Evolutionary conservation across 306 rosid species (phyloP), one percentile per base, ranked within the genome.

Genomic region (Purshia tridentata): DNA sequence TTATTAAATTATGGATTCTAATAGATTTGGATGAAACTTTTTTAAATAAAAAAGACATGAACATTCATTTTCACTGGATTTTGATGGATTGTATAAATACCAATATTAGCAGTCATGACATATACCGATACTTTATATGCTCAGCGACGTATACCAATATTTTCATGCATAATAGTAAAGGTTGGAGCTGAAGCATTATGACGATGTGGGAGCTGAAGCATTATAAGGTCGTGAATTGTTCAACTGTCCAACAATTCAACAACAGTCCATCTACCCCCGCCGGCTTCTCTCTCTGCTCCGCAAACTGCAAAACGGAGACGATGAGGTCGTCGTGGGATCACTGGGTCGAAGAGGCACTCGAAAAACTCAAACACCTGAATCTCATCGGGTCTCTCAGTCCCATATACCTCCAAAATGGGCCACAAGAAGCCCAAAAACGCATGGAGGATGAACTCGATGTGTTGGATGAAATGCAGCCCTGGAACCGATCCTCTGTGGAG

Each of bases 301-400:
- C 46, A 67, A 67, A 49, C 9, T 29, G 9, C 45, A 50, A 51
- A 69, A 86, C 79, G 85, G 89, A 71, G 75, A 39, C 5, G 3
- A 53, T 77, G 78, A 81, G 41, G 75, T 76, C 49, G 5, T 76
- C 53, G 5, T 93, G 98, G 98, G 90, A 89, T 77, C 23, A n/a
- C 5, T 89, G 89, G 92, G 92, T 91, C 8, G 78, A 73, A 69
- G 86, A 79, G 18, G 85, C 92, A 46, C 86, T 93, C 22, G 63
- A 73, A 0, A 72, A 77, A 56, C 97, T 93, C 35, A 79, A 84
- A 3, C 76, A 84, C 48, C 83, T 81, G 47, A 92, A 81, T 16
- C 91, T 89, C 35, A 29, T 49, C 91, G 98, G 39, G 35, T 91
- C 98, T 76, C 84, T 93, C 55, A 58, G 97, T 75, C 98, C 97